Evolutionary conservation across 2,329 filamentous ascomycete species (phyloP).

Genomic region (Emmonsia crescens): DNA sequence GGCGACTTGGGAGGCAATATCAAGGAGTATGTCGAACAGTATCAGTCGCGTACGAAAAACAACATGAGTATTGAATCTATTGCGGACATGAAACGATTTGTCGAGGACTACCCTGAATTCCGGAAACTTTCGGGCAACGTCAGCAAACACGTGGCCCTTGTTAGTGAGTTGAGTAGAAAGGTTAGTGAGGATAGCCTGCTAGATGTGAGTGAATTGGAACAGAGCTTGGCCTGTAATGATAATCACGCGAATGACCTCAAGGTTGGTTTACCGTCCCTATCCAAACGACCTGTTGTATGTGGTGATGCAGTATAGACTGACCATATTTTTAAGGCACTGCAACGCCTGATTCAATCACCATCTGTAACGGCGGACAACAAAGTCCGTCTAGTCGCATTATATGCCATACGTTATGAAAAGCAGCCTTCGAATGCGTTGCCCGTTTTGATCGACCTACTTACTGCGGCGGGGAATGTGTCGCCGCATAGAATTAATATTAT

Average conservation of each 20-base stretch:
- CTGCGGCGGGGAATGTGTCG: conserved; percentile 71
- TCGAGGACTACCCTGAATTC: conserved; percentile 97
- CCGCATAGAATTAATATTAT: conserved; percentile 67
- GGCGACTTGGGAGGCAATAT: conserved; percentile 91
- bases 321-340: conserved; percentile 51
- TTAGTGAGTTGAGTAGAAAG: conserved; percentile 81
- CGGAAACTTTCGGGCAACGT: conserved; percentile 94
- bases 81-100: conserved; percentile 96
- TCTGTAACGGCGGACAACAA: conserved; percentile 72
- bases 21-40: conserved; percentile 98
- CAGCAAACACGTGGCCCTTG: conserved; percentile 93
- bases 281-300: background rate
- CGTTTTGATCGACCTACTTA: conserved; percentile 75
- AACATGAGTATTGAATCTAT: conserved; percentile 96
- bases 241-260: conserved; percentile 88
- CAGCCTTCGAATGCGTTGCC: conserved; percentile 73
- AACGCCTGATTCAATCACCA: conserved; percentile 73
- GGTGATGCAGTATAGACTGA: background rate
- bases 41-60: conserved; percentile 94
- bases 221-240: conserved; percentile 93
- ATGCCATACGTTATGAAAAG: conserved; percentile 83
- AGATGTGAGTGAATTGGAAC: conserved; percentile 95
- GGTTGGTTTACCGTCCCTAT: conserved; percentile 38
- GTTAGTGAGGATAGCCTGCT: conserved; percentile 77
- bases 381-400: conserved; percentile 81